phyloP scores from a whole-genome alignment of 2,329 filamentous ascomycete species.

The Chaetomium strumarium region DNA sequence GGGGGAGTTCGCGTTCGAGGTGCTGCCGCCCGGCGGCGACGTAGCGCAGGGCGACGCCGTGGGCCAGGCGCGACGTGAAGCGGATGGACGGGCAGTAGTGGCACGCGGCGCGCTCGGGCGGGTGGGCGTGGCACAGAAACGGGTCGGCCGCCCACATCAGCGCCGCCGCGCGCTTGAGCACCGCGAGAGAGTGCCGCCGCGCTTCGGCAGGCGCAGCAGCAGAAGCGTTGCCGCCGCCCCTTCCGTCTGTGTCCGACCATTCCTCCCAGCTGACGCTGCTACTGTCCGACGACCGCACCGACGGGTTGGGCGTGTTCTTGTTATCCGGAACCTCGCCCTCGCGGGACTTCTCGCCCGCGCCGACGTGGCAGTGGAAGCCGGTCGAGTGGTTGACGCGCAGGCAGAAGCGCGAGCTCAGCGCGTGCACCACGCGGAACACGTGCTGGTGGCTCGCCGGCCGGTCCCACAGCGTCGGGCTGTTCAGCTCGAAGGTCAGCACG shows the following conservation, averaged over 20 bases:
- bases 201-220: neutral
- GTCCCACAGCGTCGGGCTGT: conserved; percentile 14
- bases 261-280: neutral
- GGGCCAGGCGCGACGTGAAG: conserved; percentile 22
- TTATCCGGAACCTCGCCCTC: neutral
- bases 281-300: neutral
- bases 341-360: neutral
- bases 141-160: conserved; percentile 20
- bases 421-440: conserved; percentile 3
- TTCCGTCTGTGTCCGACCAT: too few relatives aligned
- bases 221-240: too few relatives aligned
- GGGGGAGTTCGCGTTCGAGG: neutral
- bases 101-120: conserved; percentile 14
- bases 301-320: neutral
- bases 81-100: conserved; percentile 25
- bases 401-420: conserved; percentile 2
- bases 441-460: conserved; percentile 9
- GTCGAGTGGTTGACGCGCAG: conserved; percentile 7
- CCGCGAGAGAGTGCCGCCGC: neutral
- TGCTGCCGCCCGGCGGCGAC: too few relatives aligned
- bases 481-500: conserved; percentile 3
- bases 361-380: conserved; percentile 17
- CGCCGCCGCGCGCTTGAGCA: conserved; percentile 14
- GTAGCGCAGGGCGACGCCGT: conserved; percentile 10
- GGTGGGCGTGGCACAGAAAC: conserved; percentile 14